These are phyloP conservation scores for Alternaria arbusti DNA, from an alignment of 2,329 filamentous ascomycete species.

Conservation along the genomic window DNA sequence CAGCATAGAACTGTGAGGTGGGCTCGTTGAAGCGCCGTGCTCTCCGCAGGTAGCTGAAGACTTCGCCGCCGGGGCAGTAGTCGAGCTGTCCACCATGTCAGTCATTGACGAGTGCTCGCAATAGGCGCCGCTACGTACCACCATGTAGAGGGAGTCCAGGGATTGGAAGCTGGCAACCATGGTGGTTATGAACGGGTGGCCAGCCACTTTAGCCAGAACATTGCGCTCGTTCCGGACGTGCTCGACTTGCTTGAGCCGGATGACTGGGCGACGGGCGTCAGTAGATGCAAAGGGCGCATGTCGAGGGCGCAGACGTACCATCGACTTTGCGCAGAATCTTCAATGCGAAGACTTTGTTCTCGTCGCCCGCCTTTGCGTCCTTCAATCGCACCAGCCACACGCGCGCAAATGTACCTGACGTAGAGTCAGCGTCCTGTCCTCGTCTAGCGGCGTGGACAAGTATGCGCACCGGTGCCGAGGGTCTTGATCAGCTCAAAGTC, in stretches of 20 bases:
- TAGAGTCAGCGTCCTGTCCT: conserved; percentile 25
- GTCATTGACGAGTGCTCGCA: neutral
- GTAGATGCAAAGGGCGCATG: conserved; percentile 16
- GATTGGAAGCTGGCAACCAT: conserved; percentile 82
- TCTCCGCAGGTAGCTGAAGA: conserved; percentile 82
- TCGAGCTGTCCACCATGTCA: conserved; percentile 62
- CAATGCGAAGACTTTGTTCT: conserved; percentile 75
- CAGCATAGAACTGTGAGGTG: conserved; percentile 80
- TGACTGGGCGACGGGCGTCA: conserved; percentile 58
- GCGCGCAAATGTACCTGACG: conserved; percentile 76
- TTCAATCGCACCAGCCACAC: conserved; percentile 78
- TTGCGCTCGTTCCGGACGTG: conserved; percentile 84
- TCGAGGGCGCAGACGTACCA: conserved; percentile 41
- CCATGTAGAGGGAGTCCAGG: conserved; percentile 78
- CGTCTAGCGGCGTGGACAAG: neutral
- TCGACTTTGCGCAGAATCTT: conserved; percentile 75
- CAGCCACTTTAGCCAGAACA: conserved; percentile 77
- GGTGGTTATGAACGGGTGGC: conserved; percentile 83
- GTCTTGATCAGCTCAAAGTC: conserved; percentile 79
- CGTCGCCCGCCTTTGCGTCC: conserved; percentile 58
- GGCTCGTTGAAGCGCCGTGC: conserved; percentile 79
- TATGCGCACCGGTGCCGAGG: conserved; percentile 70
- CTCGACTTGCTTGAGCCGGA: conserved; percentile 84
- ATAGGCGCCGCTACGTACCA: conserved; percentile 53
- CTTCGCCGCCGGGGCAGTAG: conserved; percentile 82